Evolutionary conservation across 371 early-diverging fungal genomes (phyloP).

Genomic region (Capillidium rhysosporum): DNA sequence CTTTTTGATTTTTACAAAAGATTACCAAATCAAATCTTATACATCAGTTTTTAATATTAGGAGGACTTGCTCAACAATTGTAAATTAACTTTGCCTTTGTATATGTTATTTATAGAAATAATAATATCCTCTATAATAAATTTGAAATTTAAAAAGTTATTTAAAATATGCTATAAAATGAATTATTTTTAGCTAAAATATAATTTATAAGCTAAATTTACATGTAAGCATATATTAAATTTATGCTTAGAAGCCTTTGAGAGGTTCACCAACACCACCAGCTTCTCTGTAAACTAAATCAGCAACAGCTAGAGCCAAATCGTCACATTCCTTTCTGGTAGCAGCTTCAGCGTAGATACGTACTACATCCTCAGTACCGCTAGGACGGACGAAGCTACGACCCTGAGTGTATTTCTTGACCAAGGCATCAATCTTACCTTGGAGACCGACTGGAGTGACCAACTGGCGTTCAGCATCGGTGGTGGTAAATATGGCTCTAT

Average conservation of each 20-base stretch:
- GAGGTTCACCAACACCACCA: slow-evolving; percentile 80
- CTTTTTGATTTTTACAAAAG: no score
- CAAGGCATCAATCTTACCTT: slow-evolving; percentile 63
- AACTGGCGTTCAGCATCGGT: slow-evolving; percentile 92
- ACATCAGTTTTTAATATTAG: no score
- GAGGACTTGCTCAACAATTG: no score
- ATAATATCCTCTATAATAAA: no score
- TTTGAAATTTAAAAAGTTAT: no score
- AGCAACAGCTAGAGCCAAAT: slow-evolving; percentile 54
- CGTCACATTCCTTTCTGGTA: slow-evolving; percentile 61
- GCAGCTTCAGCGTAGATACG: slow-evolving; percentile 97
- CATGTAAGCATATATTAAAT: no score
- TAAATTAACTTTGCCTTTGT: no score
- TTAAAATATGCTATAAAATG: no score
- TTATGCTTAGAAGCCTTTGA: slow-evolving; percentile 25
- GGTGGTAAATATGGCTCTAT: slow-evolving; percentile 75
- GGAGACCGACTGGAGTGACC: slow-evolving; percentile 71
- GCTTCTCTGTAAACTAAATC: slow-evolving; percentile 78
- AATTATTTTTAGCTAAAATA: no score
- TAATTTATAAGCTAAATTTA: no score
- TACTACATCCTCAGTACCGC: slow-evolving; percentile 99
- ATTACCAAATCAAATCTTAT: no score
- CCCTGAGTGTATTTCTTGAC: slow-evolving; percentile 67
- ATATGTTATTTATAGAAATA: no score
- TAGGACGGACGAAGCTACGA: slow-evolving; percentile 91